Conservation (phyloP, 148 eudicot genomes). For the Camellia lanceoleosa region DNA sequence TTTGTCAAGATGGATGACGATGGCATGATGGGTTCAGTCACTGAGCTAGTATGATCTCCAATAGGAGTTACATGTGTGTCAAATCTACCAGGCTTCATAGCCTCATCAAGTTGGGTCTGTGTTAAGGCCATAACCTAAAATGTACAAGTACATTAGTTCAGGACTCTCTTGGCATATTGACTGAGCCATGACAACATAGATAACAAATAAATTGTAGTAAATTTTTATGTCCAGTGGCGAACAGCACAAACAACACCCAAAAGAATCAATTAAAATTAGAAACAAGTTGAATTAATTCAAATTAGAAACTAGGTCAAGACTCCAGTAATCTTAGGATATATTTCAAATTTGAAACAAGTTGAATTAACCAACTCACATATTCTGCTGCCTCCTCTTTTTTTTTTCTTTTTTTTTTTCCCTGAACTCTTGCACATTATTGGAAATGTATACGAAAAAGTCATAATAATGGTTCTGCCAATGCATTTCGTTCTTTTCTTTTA, state of each 20-base stretch:
- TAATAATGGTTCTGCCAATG: background rate
- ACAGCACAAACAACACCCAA: background rate
- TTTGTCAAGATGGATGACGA: conserved; percentile 53
- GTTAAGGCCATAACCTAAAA: conserved; percentile 81
- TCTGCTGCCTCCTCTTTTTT: background rate
- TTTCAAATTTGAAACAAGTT: background rate
- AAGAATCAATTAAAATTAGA: background rate
- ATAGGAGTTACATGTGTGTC: conserved; percentile 41
- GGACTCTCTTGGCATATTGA: conserved; percentile 6
- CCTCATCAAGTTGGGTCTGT: conserved; percentile 87
- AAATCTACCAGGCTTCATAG: conserved; percentile 73
- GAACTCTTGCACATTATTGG: background rate
- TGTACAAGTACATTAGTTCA: conserved; percentile 14
- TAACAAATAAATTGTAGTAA: background rate
- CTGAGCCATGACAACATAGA: conserved; percentile 3
- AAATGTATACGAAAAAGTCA: background rate
- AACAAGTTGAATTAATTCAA: background rate
- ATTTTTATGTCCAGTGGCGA: background rate
- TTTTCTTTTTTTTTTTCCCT: background rate
- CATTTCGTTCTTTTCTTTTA: background rate
- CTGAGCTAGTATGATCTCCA: conserved; percentile 42
- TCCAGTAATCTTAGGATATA: background rate
- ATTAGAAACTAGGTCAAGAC: too few relatives aligned
- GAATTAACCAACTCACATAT: background rate
- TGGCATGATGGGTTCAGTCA: conserved; percentile 47